Evolutionary conservation across 2,329 filamentous ascomycete genomes (phyloP), one percentile per base, ranked within the genome.

Genomic region (Colletotrichum falcatum): DNA sequence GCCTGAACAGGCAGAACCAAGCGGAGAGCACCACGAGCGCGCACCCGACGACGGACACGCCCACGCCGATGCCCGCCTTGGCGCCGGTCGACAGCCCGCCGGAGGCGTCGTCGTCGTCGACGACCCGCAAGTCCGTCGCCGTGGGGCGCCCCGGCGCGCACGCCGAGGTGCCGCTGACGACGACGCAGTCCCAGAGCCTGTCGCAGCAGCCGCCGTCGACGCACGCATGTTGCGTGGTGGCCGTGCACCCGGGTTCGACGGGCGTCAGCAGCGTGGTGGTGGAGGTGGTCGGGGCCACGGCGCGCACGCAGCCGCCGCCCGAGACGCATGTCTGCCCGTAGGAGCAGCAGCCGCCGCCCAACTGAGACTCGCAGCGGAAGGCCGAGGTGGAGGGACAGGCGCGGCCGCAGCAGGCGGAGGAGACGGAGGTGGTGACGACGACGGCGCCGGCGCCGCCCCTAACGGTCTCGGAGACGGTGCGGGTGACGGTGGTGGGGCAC

Each of bases 11-110:
- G 68, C 83, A 87, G 68, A 86, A 79, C 84, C 85, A 90, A 0
- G 82, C 80, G 20, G 83, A 71, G 3, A 75, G 75, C 4, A 81
- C 85, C 46, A 87, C 78, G 18, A 87, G 49, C 7, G 83, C 54
- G 4, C 81, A 79, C 1, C 79, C 81, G 35, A 79, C 85, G 0
- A 86, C 76, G 1, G 85, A 82, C 4, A 86, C 83, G 23, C 87
- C 88, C 0, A 86, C 81, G 7, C 84, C 87, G n/a, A 91, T 85
- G 2, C 88, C 88, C 0, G 85, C 87, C 74, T 86, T 88, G 2
- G 86, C 87, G 0, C 85, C 87, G 1, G 81, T 76, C 1, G 85
- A 85, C 7, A 89, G 76, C 2, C 77, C 77, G 2, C 65, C 68
- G 33, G 53, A 62, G 33, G 56, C 63, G 60, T 61, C 42, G 3